Percentiles rank a stretch among this genome's conserved stretches.
phyloP scores from a whole-genome alignment of 306 rosid species.

The Medicago lupulina region DNA sequence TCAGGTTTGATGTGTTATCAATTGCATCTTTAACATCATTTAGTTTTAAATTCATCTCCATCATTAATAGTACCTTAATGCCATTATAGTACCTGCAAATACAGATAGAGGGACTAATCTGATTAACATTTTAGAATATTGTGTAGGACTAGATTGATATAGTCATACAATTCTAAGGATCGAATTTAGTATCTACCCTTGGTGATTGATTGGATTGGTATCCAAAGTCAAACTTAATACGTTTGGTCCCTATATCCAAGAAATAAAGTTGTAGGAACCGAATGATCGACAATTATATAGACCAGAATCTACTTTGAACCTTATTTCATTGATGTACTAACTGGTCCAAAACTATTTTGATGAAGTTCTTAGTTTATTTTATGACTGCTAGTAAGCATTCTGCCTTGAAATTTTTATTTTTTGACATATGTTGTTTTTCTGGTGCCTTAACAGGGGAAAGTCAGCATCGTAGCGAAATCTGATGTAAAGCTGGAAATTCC shows the following conservation, averaged over 20 bases:
- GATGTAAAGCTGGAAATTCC: constrained; percentile 79
- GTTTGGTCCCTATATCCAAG: neutral
- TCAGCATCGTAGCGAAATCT: constrained; percentile 60
- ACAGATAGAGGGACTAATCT: neutral
- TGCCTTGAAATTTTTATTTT: neutral
- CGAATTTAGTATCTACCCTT: neutral
- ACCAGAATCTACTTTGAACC: neutral
- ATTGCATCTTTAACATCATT: neutral
- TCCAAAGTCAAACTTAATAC: neutral
- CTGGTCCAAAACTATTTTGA: neutral
- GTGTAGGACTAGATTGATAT: neutral
- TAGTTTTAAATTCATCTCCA: no score
- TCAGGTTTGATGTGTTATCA: neutral
- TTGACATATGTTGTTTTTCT: constrained; percentile 25
- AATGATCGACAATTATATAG: neutral
- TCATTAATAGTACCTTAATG: neutral
- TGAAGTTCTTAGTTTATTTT: constrained; percentile 1
- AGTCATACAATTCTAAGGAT: neutral
- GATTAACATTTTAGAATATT: neutral
- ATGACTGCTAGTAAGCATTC: neutral
- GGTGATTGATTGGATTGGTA: neutral
- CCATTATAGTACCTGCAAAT: neutral
- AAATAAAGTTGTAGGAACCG: neutral
- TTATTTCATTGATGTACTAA: constrained; percentile 13
- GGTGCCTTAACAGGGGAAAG: constrained; percentile 70